phyloP scores from a whole-genome alignment of 2,329 filamentous ascomycete species.

The Sporothrix brunneoviolacea region DNA sequence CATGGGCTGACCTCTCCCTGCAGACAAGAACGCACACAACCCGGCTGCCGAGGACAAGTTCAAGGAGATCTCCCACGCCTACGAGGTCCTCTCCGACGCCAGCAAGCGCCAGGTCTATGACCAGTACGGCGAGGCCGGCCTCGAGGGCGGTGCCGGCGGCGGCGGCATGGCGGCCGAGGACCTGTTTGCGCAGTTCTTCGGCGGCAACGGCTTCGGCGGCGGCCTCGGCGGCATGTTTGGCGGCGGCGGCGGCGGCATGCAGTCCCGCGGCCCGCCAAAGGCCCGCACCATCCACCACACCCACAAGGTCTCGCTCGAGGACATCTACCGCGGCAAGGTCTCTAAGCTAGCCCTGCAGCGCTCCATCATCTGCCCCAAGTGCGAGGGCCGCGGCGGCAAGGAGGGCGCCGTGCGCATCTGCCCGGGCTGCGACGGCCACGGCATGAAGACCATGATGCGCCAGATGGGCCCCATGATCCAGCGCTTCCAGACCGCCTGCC shows the following conservation, averaged over 20 bases:
- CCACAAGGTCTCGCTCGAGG: slow-evolving; percentile 95
- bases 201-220: slow-evolving; percentile 62
- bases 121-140: slow-evolving; percentile 93
- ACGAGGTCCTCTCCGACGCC: slow-evolving; percentile 86
- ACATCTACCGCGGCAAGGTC: slow-evolving; percentile 96
- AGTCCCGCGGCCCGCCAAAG: slow-evolving; percentile 73
- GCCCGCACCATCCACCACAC: slow-evolving; percentile 96
- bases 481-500: slow-evolving; percentile 98
- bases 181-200: slow-evolving; percentile 95
- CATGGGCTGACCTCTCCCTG: no score
- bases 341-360: slow-evolving; percentile 97
- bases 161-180: slow-evolving; percentile 93
- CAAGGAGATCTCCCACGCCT: slow-evolving; percentile 94
- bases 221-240: slow-evolving; percentile 76
- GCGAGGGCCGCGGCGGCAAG: slow-evolving; percentile 90
- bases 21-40: slow-evolving; percentile 95
- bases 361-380: slow-evolving; percentile 93
- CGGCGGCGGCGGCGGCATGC: slow-evolving; percentile 66
- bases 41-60: slow-evolving; percentile 93
- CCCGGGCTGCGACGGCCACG: slow-evolving; percentile 80
- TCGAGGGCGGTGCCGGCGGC: slow-evolving; percentile 75
- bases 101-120: slow-evolving; percentile 93
- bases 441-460: slow-evolving; percentile 99
- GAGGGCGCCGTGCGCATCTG: slow-evolving; percentile 96
- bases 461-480: slow-evolving; percentile 99